Conservation (phyloP, 148 eudicot genomes). For the Camellia granthamiana region DNA sequence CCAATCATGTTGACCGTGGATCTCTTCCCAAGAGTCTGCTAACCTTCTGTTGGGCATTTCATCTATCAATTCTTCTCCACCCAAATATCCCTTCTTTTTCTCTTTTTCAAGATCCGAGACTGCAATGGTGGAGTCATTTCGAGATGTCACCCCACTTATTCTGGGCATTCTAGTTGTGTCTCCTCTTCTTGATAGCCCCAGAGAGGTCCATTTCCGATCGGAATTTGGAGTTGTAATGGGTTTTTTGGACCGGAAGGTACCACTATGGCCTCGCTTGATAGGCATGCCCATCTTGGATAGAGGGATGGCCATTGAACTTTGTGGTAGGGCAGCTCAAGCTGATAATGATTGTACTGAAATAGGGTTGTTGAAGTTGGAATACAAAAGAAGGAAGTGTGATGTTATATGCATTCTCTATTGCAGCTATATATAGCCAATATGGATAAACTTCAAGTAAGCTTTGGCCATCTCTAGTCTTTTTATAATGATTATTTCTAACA, state of each 20-base stretch:
- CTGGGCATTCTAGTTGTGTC: background rate
- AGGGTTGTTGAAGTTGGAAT: background rate
- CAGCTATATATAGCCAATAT: background rate
- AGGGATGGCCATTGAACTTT: background rate
- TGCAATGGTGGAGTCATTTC: background rate
- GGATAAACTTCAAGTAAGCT: background rate
- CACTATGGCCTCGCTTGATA: background rate
- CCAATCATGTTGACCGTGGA: constrained; percentile 37
- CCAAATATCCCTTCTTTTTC: background rate
- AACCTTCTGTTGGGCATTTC: background rate
- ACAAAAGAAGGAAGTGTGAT: background rate
- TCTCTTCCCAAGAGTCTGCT: constrained; percentile 23
- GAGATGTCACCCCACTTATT: background rate
- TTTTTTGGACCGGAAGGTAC: background rate
- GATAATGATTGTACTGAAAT: background rate
- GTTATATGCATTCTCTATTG: background rate
- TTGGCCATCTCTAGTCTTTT: background rate
- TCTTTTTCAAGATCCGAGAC: background rate
- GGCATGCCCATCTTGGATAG: background rate
- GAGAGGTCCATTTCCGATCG: background rate
- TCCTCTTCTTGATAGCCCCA: background rate
- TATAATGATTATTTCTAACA: background rate
- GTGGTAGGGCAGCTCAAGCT: background rate
- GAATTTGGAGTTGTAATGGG: constrained; percentile 1
- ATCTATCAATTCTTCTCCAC: background rate